Base-by-base conservation (phyloP, 2,329 filamentous ascomycete species). In the Stagonosporopsis rhizophila region DNA sequence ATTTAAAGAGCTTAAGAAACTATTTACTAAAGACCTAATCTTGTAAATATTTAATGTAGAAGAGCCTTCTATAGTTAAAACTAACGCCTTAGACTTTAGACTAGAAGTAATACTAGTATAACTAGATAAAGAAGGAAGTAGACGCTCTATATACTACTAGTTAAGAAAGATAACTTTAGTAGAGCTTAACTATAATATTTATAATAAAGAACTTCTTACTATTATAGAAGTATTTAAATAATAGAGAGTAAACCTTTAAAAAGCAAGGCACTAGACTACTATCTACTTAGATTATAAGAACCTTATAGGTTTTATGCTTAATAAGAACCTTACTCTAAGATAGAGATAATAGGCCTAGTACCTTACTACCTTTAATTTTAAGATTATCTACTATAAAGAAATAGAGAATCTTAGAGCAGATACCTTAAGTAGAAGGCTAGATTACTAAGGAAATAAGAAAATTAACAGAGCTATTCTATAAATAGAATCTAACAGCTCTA, bases 261-360 rank as follows among this genome's bases (percentile, higher is more conserved):
- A 28, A 35, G 25, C 17, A 34, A 55, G n/a, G 17, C 19, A 42
- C 44, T 27, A 49, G 28, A 42, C 32, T 41, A 39, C 25, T 35
- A 41, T 55, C 17, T 55, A 42, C 34, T 49, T 27, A 19, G 19
- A 55, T 28, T 38, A 55, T 44, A 48, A 55, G 32, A 55, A 55
- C 39, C 52, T 55, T 38, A 48, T 11, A 28, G 32, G 44, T 34
- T 55, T 55, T 38, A 41, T 55, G 27, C 38, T 34, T 20, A 48
- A 32, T 14, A 42, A 55, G 34, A 7, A 41, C 15, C 23, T 55
- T 11, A 49, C n/a, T 4, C 19, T 9, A 42, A 3, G 17, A 37
- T 38, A 55, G 28, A 39, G 28, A 25, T 11, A 20, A 34, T 55
- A 38, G 44, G 44, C 44, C 19, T 19, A 48, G 17, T 30, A 48